A percentile compares a stretch with the other conserved stretches of the same genome.
These are phyloP conservation scores for Pilobolus umbonatus DNA, from an alignment of 192 early-diverging fungal species.

Conservation along the genomic window DNA sequence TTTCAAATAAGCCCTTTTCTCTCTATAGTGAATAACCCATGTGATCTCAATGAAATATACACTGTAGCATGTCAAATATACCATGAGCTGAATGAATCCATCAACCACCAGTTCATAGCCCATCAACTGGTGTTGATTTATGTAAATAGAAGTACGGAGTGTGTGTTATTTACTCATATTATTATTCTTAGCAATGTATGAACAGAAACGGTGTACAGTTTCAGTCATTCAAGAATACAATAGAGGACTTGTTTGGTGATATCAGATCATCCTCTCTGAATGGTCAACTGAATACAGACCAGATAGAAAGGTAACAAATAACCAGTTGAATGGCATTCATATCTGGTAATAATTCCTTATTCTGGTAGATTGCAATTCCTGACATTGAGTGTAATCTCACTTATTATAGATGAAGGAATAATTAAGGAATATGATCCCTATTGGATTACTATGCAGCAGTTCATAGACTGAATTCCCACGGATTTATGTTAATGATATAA, in stretches of 20 bases:
- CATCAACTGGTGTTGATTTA: conserved; percentile 52
- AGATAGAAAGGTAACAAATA: too few relatives aligned
- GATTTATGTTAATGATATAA: too few relatives aligned
- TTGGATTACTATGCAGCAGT: too few relatives aligned
- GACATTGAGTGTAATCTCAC: too few relatives aligned
- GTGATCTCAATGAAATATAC: conserved; percentile 35
- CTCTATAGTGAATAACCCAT: background rate
- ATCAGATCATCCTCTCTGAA: conserved; percentile 4
- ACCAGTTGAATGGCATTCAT: too few relatives aligned
- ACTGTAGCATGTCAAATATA: conserved; percentile 47
- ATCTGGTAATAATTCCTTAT: too few relatives aligned
- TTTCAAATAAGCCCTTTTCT: background rate
- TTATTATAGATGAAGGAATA: too few relatives aligned
- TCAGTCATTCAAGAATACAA: background rate
- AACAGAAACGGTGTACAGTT: conserved; percentile 1
- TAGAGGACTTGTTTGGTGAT: conserved; percentile 9
- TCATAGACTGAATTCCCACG: too few relatives aligned
- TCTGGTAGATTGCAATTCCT: too few relatives aligned
- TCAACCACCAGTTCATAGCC: conserved; percentile 54
- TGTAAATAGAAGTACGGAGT: conserved; percentile 20
- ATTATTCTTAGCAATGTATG: conserved; percentile 5
- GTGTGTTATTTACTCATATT: background rate
- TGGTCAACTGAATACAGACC: too few relatives aligned
- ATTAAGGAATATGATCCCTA: too few relatives aligned
- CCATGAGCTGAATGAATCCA: conserved; percentile 37